Percentiles rank a stretch among this genome's conserved stretches.
Conservation (phyloP, 257 asterid species). For the Solanum bulbocastanum region DNA sequence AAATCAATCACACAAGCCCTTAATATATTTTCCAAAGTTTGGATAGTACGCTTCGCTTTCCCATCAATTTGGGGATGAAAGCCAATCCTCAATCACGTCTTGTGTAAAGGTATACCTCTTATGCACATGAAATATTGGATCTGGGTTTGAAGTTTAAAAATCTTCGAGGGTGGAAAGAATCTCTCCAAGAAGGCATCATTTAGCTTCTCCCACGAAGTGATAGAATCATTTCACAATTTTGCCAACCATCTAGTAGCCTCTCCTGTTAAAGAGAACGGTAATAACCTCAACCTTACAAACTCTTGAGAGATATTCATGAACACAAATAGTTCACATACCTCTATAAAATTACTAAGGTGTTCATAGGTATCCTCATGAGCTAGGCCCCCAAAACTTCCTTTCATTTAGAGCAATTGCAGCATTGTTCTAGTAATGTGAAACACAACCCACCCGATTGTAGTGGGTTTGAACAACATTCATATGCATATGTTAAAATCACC, state of each 20-base stretch:
- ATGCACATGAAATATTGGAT: background rate
- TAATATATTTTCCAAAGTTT: background rate
- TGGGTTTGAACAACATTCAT: background rate
- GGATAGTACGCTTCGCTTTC: no score
- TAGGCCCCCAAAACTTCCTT: background rate
- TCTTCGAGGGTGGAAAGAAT: background rate
- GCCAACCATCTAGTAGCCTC: background rate
- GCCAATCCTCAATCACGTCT: background rate
- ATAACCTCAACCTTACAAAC: background rate
- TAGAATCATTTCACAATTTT: background rate
- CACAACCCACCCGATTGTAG: background rate
- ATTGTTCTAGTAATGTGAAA: background rate
- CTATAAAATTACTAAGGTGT: background rate
- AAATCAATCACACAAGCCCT: background rate
- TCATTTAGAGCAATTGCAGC: background rate
- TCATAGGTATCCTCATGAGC: background rate
- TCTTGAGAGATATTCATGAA: no score
- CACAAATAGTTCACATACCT: background rate
- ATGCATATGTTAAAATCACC: background rate
- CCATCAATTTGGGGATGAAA: no score
- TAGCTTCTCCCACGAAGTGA: background rate
- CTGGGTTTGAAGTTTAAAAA: no score
- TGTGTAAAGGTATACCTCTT: background rate
- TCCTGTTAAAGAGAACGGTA: background rate
- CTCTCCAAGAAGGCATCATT: background rate